phyloP scores from a whole-genome alignment of 768 basidiomycete species.

The Leccinum longicurvipes region DNA sequence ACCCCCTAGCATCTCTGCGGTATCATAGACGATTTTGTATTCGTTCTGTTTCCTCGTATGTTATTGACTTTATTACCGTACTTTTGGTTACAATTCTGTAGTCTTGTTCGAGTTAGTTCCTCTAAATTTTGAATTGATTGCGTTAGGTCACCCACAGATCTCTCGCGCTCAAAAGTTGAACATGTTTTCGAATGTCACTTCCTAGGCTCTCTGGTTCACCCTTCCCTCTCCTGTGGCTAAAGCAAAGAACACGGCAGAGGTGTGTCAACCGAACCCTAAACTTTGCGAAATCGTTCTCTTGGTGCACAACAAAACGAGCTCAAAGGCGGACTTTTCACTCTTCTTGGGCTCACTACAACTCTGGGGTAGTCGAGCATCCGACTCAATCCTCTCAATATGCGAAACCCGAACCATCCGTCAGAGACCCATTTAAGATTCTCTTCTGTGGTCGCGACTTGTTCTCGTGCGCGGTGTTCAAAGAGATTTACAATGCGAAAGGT shows the following conservation, averaged over 20 bases:
- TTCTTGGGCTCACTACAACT: background rate
- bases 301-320: background rate
- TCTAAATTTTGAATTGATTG: background rate
- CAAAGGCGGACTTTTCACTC: background rate
- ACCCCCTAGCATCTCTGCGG: slow-evolving; percentile 13
- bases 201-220: background rate
- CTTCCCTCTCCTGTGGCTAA: background rate
- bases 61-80: slow-evolving; percentile 11
- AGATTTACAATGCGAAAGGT: slow-evolving; percentile 66
- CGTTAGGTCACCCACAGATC: background rate
- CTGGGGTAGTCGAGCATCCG: too few relatives aligned
- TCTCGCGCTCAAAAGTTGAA: background rate
- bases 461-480: slow-evolving; percentile 68
- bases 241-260: background rate
- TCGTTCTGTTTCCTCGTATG: slow-evolving; percentile 7
- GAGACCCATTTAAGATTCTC: slow-evolving; percentile 62
- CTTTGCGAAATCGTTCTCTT: background rate
- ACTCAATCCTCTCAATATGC: background rate
- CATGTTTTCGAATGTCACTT: background rate
- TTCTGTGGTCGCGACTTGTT: slow-evolving; percentile 91
- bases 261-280: background rate
- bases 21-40: slow-evolving; percentile 16
- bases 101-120: background rate
- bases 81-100: slow-evolving; percentile 6
- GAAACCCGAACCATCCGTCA: background rate